Percentiles rank a stretch among this genome's conserved stretches.
These are phyloP conservation scores for Globisporangium recalcitrans DNA, from an alignment of 352 stramenopile species.

Conservation along the genomic window DNA sequence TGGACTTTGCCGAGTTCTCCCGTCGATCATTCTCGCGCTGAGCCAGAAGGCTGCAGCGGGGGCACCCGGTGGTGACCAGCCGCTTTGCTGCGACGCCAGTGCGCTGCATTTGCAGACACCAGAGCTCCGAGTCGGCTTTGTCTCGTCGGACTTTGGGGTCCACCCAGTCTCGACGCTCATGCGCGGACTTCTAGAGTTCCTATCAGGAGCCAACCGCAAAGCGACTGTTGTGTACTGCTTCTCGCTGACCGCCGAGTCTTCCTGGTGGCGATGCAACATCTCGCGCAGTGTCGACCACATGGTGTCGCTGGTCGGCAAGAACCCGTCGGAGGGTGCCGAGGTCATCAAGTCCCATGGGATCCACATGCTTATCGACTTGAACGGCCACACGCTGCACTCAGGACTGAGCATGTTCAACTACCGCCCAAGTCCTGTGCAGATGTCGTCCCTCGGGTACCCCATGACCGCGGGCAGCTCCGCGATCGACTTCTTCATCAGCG, in stretches of 20 bases:
- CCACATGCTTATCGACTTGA: conserved; percentile 79
- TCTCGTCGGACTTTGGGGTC: conserved; percentile 80
- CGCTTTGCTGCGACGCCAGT: conserved; percentile 18
- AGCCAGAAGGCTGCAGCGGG: background rate
- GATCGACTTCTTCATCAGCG: conserved; percentile 70
- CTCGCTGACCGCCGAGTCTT: conserved; percentile 42
- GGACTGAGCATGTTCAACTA: conserved; percentile 61
- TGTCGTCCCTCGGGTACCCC: conserved; percentile 72
- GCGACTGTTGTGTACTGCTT: conserved; percentile 65
- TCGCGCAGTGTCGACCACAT: conserved; percentile 57
- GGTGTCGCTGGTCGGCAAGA: conserved; percentile 59
- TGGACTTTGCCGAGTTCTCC: conserved; percentile 48
- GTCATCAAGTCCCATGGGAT: conserved; percentile 51
- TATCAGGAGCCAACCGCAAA: conserved; percentile 27
- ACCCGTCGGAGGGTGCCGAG: conserved; percentile 36
- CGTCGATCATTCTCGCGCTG: conserved; percentile 23
- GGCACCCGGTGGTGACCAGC: background rate
- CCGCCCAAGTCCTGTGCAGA: conserved; percentile 58
- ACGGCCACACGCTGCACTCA: conserved; percentile 78
- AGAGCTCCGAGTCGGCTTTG: conserved; percentile 54
- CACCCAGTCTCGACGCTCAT: conserved; percentile 73
- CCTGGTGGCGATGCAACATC: conserved; percentile 84
- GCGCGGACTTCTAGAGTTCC: conserved; percentile 50
- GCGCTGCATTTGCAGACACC: conserved; percentile 22
- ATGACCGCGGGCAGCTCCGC: conserved; percentile 55